These are phyloP conservation scores for Phycomyces nitens DNA, from an alignment of 192 early-diverging fungal genomes.

Conservation along the genomic window DNA sequence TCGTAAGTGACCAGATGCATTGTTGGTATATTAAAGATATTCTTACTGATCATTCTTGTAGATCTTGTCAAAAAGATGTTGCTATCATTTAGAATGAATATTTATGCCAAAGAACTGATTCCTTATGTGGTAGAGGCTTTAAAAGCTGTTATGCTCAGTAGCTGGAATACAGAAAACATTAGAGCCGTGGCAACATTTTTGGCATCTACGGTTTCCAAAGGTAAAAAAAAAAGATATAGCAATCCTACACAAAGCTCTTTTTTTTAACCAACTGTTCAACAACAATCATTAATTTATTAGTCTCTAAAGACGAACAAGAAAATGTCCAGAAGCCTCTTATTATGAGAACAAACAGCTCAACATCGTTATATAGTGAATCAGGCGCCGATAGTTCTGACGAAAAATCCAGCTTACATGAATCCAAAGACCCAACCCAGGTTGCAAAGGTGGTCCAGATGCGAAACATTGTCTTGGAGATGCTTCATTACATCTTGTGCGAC, in stretches of 20 bases:
- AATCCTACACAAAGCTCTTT: neutral
- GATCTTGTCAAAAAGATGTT: constrained; percentile 64
- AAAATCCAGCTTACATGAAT: too few relatives aligned
- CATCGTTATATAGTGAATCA: too few relatives aligned
- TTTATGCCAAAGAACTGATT: constrained; percentile 53
- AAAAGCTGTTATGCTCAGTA: constrained; percentile 50
- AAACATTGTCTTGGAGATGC: constrained; percentile 58
- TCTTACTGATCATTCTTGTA: too few relatives aligned
- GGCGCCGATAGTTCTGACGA: too few relatives aligned
- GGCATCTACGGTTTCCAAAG: constrained; percentile 55
- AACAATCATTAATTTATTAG: too few relatives aligned
- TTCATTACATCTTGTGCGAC: constrained; percentile 59
- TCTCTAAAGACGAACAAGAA: too few relatives aligned
- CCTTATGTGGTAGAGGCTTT: constrained; percentile 48
- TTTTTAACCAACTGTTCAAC: too few relatives aligned
- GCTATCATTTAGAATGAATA: constrained; percentile 51
- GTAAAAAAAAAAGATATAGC: constrained; percentile 29
- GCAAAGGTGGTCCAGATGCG: constrained; percentile 25
- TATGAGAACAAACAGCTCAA: too few relatives aligned
- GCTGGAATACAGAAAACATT: constrained; percentile 58
- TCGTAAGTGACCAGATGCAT: constrained; percentile 38
- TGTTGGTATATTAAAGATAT: neutral
- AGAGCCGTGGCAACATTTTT: constrained; percentile 59
- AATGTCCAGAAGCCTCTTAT: too few relatives aligned
- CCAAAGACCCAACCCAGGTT: neutral